These are phyloP conservation scores for Leishmania tarentolae DNA, from an alignment of 208 protist species.

Conservation along the genomic window DNA sequence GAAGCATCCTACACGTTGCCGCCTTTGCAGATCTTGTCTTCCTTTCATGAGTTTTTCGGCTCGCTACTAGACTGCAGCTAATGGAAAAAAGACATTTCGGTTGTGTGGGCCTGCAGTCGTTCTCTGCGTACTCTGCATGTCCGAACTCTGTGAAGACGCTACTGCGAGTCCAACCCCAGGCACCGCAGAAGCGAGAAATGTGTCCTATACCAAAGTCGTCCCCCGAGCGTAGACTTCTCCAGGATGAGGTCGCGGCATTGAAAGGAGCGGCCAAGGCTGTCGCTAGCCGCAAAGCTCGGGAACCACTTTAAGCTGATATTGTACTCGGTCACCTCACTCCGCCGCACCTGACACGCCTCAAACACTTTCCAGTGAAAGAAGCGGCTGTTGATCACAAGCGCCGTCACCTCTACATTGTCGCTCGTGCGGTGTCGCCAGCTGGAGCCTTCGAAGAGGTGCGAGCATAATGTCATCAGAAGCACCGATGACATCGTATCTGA, in stretches of 20 bases:
- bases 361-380: constrained; percentile 67
- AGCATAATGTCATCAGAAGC: constrained; percentile 42
- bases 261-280: constrained; percentile 52
- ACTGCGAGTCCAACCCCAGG: constrained; percentile 33
- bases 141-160: constrained; percentile 18
- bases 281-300: constrained; percentile 31
- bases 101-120: background rate
- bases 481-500: constrained; percentile 35
- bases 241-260: constrained; percentile 55
- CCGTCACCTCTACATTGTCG: constrained; percentile 35
- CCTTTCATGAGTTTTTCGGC: background rate
- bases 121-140: background rate
- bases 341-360: constrained; percentile 18
- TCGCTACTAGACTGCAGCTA: background rate
- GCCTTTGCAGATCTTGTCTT: background rate
- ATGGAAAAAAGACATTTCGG: background rate
- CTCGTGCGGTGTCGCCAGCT: constrained; percentile 40
- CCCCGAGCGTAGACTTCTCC: constrained; percentile 42
- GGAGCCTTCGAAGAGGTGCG: constrained; percentile 50
- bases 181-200: constrained; percentile 64
- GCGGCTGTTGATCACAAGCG: constrained; percentile 63
- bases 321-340: constrained; percentile 27
- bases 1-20: background rate
- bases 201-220: constrained; percentile 59
- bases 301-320: constrained; percentile 38